Percentiles rank a stretch among this genome's conserved stretches.
phyloP scores from a whole-genome alignment of 768 basidiomycete genomes.

The Termitomyces sp. region DNA sequence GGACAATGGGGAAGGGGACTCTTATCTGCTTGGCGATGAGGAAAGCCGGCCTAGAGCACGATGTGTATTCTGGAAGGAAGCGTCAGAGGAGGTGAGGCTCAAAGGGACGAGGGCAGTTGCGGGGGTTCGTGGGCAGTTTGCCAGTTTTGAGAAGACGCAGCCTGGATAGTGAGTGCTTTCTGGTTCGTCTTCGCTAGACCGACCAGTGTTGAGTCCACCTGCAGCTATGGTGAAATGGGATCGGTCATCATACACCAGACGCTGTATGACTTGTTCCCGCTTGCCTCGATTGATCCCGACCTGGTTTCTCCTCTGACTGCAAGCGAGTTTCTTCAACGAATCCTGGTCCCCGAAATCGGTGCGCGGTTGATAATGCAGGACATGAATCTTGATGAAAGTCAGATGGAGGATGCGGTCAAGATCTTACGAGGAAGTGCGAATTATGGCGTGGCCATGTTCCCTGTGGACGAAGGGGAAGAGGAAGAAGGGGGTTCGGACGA shows the following conservation, averaged over 20 bases:
- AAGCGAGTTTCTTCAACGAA: slow-evolving; percentile 73
- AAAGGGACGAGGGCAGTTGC: slow-evolving; percentile 64
- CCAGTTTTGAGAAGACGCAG: slow-evolving; percentile 76
- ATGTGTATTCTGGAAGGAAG: slow-evolving; percentile 67
- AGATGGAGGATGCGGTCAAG: slow-evolving; percentile 42
- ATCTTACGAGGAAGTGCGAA: slow-evolving; percentile 73
- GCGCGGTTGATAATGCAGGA: slow-evolving; percentile 82
- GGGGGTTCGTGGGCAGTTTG: slow-evolving; percentile 72
- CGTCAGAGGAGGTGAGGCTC: slow-evolving; percentile 56
- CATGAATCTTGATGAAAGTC: slow-evolving; percentile 39
- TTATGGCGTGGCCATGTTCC: slow-evolving; percentile 87
- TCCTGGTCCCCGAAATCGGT: slow-evolving; percentile 90
- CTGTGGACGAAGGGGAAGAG: slow-evolving; percentile 55
- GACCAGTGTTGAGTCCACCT: background rate
- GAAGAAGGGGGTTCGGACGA: slow-evolving; percentile 27
- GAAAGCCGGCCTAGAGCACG: slow-evolving; percentile 32
- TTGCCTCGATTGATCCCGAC: slow-evolving; percentile 47
- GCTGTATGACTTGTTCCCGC: slow-evolving; percentile 73
- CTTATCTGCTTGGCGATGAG: slow-evolving; percentile 13
- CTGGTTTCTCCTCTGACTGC: slow-evolving; percentile 62
- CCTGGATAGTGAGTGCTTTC: slow-evolving; percentile 76
- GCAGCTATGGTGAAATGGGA: slow-evolving; percentile 86
- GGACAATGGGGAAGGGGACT: slow-evolving; percentile 28
- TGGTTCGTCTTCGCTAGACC: background rate
- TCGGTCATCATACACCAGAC: slow-evolving; percentile 78